Base-by-base conservation (phyloP, 192 early-diverging fungal genomes). In the Coemansia sp. region DNA sequence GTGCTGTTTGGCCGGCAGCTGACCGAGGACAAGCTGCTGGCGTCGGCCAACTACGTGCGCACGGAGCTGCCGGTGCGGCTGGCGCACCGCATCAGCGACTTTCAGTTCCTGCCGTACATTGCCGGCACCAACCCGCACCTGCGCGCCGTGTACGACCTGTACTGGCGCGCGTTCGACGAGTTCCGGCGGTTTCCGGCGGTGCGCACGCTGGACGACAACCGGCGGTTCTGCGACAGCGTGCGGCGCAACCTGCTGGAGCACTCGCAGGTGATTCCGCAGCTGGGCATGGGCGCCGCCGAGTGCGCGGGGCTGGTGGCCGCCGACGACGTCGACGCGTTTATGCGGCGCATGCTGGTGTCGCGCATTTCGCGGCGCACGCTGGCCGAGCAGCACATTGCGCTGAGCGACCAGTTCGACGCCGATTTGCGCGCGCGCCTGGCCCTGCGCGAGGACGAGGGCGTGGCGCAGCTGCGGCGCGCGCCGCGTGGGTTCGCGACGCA, bases 111-210 rank as follows among this genome's bases (percentile, higher is more conserved):
- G 10, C 93, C 95, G 3, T 98, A 92, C 53, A 88, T 94, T 26
- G 89, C 93, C 1, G 95, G 93, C 7, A 91, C 90, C 14, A 95
- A 95, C 59, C 90, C 92, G 4, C 90, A 95, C 57, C 84, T 95
- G 50, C 82, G 87, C 63, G 72, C 60, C 15, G 84, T 94, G 17
- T 95, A 98, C 57, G 80, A 84, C 41, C 74, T 95, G 39, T 98
- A 95, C 67, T 95, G 92, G 95, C 78, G 83, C n/a, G 92, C 92
- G 0, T 95, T 98, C 64, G 91, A 95, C 42, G 70, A 68, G 51
- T 82, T 95, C 56, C 79, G 86, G 41, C 77, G 83, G 50, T 70
- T 91, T 17, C 81, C 85, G 8, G 55, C 60, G 5, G 90, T 98
- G 27, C 80, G 82, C 56, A 87, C 85, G 3, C 64, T 92, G 31